A percentile compares a stretch with the other conserved stretches of the same genome.
Evolutionary conservation across 1,139 yeast species (phyloP).

Genomic region (Lodderomyces jiufengensis): DNA sequence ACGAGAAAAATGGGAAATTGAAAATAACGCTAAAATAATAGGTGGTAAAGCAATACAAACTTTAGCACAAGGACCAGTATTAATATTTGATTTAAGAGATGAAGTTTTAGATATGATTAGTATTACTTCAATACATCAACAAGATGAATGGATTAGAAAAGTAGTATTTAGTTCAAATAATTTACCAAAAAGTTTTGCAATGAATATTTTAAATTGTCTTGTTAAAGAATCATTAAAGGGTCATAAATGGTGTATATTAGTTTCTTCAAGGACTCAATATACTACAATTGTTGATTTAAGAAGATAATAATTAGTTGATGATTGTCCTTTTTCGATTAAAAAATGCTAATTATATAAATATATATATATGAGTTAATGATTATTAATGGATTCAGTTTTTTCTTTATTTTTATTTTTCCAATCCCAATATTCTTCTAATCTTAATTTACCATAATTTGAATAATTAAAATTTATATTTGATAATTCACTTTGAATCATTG

Average conservation of each 20-base stretch:
- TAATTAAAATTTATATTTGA: slow-evolving; percentile 76
- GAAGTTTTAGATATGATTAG: slow-evolving; percentile 82
- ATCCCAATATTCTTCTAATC: slow-evolving; percentile 66
- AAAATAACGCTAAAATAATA: slow-evolving; percentile 66
- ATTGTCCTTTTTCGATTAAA: too few relatives aligned
- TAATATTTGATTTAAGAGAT: slow-evolving; percentile 75
- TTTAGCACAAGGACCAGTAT: slow-evolving; percentile 62
- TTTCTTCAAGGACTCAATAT: slow-evolving; percentile 70
- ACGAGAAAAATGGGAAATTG: slow-evolving; percentile 77
- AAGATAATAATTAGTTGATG: slow-evolving; percentile 29
- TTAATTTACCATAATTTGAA: slow-evolving; percentile 52
- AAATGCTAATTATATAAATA: too few relatives aligned
- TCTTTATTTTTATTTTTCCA: slow-evolving; percentile 46
- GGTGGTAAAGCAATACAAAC: slow-evolving; percentile 52
- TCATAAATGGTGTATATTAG: slow-evolving; percentile 66
- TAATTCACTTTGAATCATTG: slow-evolving; percentile 68
- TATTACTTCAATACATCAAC: slow-evolving; percentile 68
- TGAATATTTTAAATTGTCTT: slow-evolving; percentile 66
- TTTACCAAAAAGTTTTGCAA: slow-evolving; percentile 71
- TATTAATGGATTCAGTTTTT: too few relatives aligned
- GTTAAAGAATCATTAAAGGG: slow-evolving; percentile 72
- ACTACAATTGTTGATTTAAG: slow-evolving; percentile 65
- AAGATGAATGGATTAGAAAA: slow-evolving; percentile 86
- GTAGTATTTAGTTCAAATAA: slow-evolving; percentile 62
- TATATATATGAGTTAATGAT: too few relatives aligned